Percentiles rank a stretch among this genome's conserved stretches.
These are phyloP conservation scores for Populus tremula DNA, from an alignment of 345 rosid species.

Conservation along the genomic window DNA sequence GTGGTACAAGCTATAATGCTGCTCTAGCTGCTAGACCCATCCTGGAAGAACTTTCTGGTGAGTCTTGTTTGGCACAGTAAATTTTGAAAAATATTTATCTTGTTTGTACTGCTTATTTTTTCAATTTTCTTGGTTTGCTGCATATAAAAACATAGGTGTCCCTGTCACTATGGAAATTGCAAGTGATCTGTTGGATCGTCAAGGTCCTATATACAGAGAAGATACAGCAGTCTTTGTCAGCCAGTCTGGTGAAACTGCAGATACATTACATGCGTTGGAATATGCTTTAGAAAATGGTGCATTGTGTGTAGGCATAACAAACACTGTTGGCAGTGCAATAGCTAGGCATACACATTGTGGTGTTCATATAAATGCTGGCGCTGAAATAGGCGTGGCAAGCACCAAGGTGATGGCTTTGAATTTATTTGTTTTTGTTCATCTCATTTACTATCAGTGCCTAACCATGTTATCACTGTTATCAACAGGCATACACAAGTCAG, in stretches of 20 bases:
- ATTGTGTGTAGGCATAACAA: conserved; percentile 91
- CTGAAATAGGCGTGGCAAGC: conserved; percentile 97
- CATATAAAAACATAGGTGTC: conserved; percentile 47
- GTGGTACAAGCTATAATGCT: conserved; percentile 97
- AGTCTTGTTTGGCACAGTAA: conserved; percentile 17
- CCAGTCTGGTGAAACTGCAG: conserved; percentile 99
- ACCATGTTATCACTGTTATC: conserved; percentile 1
- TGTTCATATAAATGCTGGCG: conserved; percentile 90
- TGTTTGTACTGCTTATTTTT: neutral
- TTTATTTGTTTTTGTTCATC: neutral
- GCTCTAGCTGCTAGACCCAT: conserved; percentile 95
- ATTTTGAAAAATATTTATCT: neutral
- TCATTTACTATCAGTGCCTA: conserved; percentile 5
- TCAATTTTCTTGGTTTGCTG: neutral
- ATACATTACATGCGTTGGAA: conserved; percentile 75
- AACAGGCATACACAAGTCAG: conserved; percentile 95
- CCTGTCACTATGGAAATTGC: conserved; percentile 99
- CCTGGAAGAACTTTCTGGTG: conserved; percentile 94
- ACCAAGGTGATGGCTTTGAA: conserved; percentile 59
- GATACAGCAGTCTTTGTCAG: conserved; percentile 96
- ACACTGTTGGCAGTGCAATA: conserved; percentile 94
- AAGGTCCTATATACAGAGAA: conserved; percentile 96
- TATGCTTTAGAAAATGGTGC: conserved; percentile 88
- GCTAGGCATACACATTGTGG: conserved; percentile 93
- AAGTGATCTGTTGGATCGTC: conserved; percentile 89